A percentile compares a stretch with the other conserved stretches of the same genome.
Evolutionary conservation across 2,329 filamentous ascomycete genomes (phyloP).

Genomic region (Ophiostoma pallidulum): DNA sequence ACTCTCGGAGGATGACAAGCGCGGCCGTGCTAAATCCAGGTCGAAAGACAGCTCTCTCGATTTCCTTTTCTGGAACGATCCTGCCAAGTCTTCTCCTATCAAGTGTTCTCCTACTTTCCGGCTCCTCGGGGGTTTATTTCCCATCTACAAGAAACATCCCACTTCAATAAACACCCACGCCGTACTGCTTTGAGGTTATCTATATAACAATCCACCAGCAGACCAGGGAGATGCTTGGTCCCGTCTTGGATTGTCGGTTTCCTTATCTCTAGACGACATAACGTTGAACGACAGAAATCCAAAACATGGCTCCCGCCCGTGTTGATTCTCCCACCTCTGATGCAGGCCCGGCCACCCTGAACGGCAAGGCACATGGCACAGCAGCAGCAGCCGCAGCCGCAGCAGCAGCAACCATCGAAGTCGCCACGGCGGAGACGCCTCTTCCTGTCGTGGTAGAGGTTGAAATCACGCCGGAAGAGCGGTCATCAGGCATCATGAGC

Average conservation of each 20-base stretch:
- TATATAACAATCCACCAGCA: too few species aligned
- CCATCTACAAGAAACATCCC: too few species aligned
- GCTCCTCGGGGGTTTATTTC: too few species aligned
- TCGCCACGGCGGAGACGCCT: not conserved
- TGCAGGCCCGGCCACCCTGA: not conserved
- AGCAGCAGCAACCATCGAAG: not conserved
- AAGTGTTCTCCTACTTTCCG: too few species aligned
- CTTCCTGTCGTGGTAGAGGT: not conserved
- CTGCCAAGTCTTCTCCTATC: too few species aligned
- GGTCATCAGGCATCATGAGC: slow-evolving; percentile 4
- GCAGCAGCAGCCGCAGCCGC: not conserved
- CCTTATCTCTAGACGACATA: not conserved
- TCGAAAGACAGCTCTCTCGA: not conserved
- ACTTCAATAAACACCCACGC: too few species aligned
- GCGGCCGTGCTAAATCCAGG: not conserved
- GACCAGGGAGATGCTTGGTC: too few species aligned
- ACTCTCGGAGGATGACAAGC: too few species aligned
- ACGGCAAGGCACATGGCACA: not conserved
- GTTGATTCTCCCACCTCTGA: not conserved
- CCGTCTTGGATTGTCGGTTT: too few species aligned
- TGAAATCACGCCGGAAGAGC: slow-evolving; percentile 4
- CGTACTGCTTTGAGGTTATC: too few species aligned
- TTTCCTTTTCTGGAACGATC: not conserved
- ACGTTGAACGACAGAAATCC: not conserved
- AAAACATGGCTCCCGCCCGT: not conserved